A percentile compares a stretch with the other conserved stretches of the same genome.
Conservation (phyloP, 1,139 yeast species). For the Hyphopichia burtonii region DNA sequence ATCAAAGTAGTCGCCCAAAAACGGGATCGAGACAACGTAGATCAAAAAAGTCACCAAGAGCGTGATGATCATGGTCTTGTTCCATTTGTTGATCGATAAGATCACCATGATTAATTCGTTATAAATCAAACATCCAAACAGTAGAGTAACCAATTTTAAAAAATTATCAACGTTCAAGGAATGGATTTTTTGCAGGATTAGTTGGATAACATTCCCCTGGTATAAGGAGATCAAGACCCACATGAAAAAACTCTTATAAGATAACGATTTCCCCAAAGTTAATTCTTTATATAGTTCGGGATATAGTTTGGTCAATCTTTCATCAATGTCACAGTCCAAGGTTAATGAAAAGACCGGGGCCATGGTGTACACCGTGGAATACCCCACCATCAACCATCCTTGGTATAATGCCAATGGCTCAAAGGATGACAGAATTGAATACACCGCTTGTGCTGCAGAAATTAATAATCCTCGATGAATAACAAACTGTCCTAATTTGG, state of each 20-base stretch:
- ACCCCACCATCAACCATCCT: conserved; percentile 98
- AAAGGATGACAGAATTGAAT: conserved; percentile 77
- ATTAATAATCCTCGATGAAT: conserved; percentile 94
- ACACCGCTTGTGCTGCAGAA: conserved; percentile 95
- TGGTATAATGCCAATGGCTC: conserved; percentile 93
- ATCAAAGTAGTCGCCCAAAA: conserved; percentile 81
- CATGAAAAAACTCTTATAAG: conserved; percentile 82
- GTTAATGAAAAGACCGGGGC: conserved; percentile 96
- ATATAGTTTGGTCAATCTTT: conserved; percentile 81
- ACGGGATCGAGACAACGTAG: conserved; percentile 76
- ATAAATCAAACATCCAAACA: conserved; percentile 75
- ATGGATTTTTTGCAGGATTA: conserved; percentile 73
- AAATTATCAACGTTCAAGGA: conserved; percentile 58
- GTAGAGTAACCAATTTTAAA: conserved; percentile 76
- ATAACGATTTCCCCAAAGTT: conserved; percentile 81
- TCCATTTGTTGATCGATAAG: conserved; percentile 89
- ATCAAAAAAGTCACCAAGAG: conserved; percentile 68
- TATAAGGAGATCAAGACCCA: conserved; percentile 88
- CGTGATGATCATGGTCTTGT: conserved; percentile 68
- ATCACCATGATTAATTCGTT: conserved; percentile 95
- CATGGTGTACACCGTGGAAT: conserved; percentile 96
- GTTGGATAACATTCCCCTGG: conserved; percentile 84
- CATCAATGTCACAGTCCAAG: conserved; percentile 87
- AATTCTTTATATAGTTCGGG: conserved; percentile 95
- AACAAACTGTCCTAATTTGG: conserved; percentile 91